Percentiles rank a stretch among this genome's conserved stretches.
Evolutionary conservation across 177 flowering plant genomes (phyloP).

Genomic region (Vitis hybrid): DNA sequence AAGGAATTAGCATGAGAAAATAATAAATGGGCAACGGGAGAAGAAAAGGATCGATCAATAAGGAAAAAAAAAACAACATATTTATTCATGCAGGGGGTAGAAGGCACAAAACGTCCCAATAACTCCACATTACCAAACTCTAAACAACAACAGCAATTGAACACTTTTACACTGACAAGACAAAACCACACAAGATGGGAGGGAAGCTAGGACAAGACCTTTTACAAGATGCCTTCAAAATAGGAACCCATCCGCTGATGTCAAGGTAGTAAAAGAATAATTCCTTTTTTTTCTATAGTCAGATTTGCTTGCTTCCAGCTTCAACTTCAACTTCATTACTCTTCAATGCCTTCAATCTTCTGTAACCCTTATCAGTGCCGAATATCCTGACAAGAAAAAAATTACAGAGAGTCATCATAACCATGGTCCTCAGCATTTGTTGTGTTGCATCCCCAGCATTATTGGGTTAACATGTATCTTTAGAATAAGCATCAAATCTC

Average conservation of each 20-base stretch:
- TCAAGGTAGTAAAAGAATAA: constrained; percentile 4
- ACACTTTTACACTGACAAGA: constrained; percentile 5
- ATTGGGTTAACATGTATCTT: not conserved
- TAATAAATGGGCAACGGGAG: not conserved
- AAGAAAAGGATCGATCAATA: not conserved
- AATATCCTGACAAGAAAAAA: constrained; percentile 61
- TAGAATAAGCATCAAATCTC: constrained; percentile 1
- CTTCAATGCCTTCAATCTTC: constrained; percentile 80
- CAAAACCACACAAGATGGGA: constrained; percentile 9
- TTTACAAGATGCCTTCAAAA: constrained; percentile 7
- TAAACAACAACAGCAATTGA: constrained; percentile 12
- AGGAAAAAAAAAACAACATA: not conserved
- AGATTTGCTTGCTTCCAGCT: constrained; percentile 38
- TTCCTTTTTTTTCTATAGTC: not conserved
- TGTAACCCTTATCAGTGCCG: constrained; percentile 89
- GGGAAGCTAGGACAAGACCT: constrained; percentile 11
- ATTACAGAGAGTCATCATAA: not conserved
- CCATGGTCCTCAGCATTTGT: not conserved
- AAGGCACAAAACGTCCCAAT: constrained; percentile 15
- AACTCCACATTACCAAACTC: constrained; percentile 16
- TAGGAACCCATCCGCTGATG: constrained; percentile 9
- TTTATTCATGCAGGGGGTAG: constrained; percentile 12
- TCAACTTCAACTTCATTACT: constrained; percentile 29
- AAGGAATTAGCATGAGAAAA: not conserved
- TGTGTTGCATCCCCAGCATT: not conserved